Conservation (phyloP, 192 early-diverging fungal genomes). For the Neocallimastix lanati region DNA sequence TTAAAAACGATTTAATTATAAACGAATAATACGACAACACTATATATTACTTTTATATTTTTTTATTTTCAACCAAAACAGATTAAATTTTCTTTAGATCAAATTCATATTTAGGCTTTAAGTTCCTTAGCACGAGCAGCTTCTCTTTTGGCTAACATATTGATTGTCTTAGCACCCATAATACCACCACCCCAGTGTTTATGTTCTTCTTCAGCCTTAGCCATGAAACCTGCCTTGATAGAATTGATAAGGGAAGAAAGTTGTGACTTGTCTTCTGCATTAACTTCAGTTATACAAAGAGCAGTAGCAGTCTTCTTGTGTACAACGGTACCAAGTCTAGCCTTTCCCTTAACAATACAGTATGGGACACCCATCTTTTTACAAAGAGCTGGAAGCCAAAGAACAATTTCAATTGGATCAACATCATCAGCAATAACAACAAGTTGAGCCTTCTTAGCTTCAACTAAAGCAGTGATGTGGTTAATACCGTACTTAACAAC, state of each 20-base stretch:
- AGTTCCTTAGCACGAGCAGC: slow-evolving; percentile 15
- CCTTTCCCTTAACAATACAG: slow-evolving; percentile 97
- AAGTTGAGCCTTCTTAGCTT: slow-evolving; percentile 97
- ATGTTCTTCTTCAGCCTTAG: slow-evolving; percentile 81
- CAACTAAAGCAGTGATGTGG: slow-evolving; percentile 93
- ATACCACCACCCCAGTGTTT: slow-evolving; percentile 96
- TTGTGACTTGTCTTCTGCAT: slow-evolving; percentile 85
- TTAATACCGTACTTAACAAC: slow-evolving; percentile 99
- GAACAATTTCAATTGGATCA: slow-evolving; percentile 96
- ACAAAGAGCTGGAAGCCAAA: slow-evolving; percentile 98
- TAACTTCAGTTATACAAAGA: slow-evolving; percentile 81
- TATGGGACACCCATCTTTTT: slow-evolving; percentile 99
- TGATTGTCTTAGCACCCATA: slow-evolving; percentile 83
- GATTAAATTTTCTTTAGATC: too few relatives aligned
- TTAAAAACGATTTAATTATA: too few relatives aligned
- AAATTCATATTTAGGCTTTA: too few relatives aligned
- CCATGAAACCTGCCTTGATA: slow-evolving; percentile 89
- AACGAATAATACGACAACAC: too few relatives aligned
- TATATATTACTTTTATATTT: too few relatives aligned
- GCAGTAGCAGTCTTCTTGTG: slow-evolving; percentile 99
- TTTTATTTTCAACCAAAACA: too few relatives aligned
- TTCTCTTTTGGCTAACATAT: slow-evolving; percentile 59
- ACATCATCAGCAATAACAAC: slow-evolving; percentile 99
- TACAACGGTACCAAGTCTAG: slow-evolving; percentile 92
- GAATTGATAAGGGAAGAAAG: slow-evolving; percentile 70